These are phyloP conservation scores for Fusarium fracticaudum DNA, from an alignment of 2,329 filamentous ascomycete genomes.

Conservation along the genomic window DNA sequence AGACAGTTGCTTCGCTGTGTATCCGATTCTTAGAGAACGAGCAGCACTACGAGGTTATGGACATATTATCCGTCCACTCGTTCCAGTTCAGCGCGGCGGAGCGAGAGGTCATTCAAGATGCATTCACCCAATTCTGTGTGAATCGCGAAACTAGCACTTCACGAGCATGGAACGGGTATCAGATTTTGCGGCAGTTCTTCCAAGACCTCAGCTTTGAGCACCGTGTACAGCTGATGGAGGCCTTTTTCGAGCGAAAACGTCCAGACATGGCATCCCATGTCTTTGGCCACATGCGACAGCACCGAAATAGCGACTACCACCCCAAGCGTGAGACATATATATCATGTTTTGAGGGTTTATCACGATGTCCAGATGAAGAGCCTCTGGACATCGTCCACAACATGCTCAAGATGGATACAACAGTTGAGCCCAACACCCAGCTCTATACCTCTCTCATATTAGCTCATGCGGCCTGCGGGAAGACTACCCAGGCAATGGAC, in stretches of 20 bases:
- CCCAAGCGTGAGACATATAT: conserved; percentile 82
- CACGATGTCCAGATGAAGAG: conserved; percentile 61
- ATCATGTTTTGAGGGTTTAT: conserved; percentile 79
- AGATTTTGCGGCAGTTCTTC: conserved; percentile 73
- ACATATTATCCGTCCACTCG: conserved; percentile 80
- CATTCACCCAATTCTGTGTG: conserved; percentile 74
- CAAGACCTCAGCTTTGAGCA: conserved; percentile 71
- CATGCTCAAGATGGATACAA: conserved; percentile 92
- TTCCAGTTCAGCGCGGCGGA: conserved; percentile 76
- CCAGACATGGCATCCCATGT: conserved; percentile 87
- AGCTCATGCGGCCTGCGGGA: conserved; percentile 77
- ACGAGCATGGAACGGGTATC: conserved; percentile 71
- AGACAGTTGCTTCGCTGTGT: conserved; percentile 79
- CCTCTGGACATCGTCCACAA: conserved; percentile 84
- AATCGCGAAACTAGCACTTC: conserved; percentile 70
- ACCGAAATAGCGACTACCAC: conserved; percentile 68
- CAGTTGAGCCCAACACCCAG: conserved; percentile 77
- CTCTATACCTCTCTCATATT: conserved; percentile 89
- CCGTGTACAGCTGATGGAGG: conserved; percentile 79
- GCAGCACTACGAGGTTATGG: conserved; percentile 81
- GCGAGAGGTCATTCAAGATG: conserved; percentile 71
- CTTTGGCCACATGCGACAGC: conserved; percentile 93
- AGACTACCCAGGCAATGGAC: conserved; percentile 73
- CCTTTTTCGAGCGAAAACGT: conserved; percentile 80
- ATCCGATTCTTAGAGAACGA: conserved; percentile 78